Evolutionary conservation across 768 basidiomycete species (phyloP).

Genomic region (Mycena metata): DNA sequence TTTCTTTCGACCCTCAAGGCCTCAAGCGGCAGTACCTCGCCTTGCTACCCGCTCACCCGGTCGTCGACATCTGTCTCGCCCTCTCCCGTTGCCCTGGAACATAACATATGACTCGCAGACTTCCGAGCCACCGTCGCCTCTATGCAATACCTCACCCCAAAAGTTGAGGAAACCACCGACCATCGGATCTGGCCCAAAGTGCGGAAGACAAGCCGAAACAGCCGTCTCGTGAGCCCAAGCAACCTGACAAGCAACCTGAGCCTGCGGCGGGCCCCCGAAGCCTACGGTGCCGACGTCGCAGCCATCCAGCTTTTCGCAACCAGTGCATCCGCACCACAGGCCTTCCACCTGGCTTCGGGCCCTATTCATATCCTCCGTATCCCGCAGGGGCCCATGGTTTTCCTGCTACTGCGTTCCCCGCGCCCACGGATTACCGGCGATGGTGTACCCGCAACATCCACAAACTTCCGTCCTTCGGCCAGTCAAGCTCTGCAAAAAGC

Average conservation of each 20-base stretch:
- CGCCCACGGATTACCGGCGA: slow-evolving; percentile 43
- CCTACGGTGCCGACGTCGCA: slow-evolving; percentile 62
- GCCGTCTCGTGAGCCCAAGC: slow-evolving; percentile 40
- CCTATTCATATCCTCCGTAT: slow-evolving; percentile 54
- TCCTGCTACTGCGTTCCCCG: slow-evolving; percentile 46
- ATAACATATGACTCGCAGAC: slow-evolving; percentile 80
- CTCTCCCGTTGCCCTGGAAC: slow-evolving; percentile 74
- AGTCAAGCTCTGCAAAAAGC: slow-evolving; percentile 93
- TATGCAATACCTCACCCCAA: slow-evolving; percentile 55
- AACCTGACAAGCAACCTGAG: slow-evolving; percentile 44
- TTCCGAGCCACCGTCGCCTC: slow-evolving; percentile 73
- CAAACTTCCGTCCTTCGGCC: slow-evolving; percentile 90
- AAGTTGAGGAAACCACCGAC: slow-evolving; percentile 33
- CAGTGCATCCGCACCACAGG: slow-evolving; percentile 77
- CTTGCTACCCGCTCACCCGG: slow-evolving; percentile 74
- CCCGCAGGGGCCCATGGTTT: slow-evolving; percentile 52
- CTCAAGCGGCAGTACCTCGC: slow-evolving; percentile 81
- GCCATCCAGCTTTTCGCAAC: slow-evolving; percentile 67
- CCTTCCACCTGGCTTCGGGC: slow-evolving; percentile 60
- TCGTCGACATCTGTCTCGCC: slow-evolving; percentile 84
- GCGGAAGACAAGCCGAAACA: slow-evolving; percentile 37
- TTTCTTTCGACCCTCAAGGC: slow-evolving; percentile 50
- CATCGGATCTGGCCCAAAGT: slow-evolving; percentile 27
- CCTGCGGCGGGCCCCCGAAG: slow-evolving; percentile 34
- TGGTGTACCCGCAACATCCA: slow-evolving; percentile 26